These are phyloP conservation scores for Taphrina wiesneri DNA, from an alignment of 1,139 yeast genomes.

Conservation along the genomic window DNA sequence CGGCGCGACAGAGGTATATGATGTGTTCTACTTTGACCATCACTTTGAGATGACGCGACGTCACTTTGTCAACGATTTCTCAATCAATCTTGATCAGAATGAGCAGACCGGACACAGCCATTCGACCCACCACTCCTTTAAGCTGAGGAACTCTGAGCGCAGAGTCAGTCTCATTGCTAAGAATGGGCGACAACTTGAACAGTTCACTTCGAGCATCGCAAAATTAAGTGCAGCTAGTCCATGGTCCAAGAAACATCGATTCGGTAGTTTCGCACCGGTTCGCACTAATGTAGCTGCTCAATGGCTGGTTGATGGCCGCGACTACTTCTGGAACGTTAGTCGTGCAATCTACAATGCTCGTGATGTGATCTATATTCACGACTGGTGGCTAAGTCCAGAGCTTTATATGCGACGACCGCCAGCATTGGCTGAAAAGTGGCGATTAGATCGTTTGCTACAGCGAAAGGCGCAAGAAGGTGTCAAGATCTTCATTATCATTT, in stretches of 20 bases:
- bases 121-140: constrained; percentile 40
- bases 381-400: constrained; percentile 99
- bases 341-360: constrained; percentile 91
- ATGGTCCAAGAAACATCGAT: constrained; percentile 76
- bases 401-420: constrained; percentile 90
- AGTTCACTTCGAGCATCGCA: constrained; percentile 75
- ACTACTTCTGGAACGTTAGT: constrained; percentile 94
- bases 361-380: constrained; percentile 92
- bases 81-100: constrained; percentile 17
- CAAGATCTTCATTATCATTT: constrained; percentile 87
- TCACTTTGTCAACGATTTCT: constrained; percentile 39
- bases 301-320: constrained; percentile 96
- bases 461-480: constrained; percentile 94
- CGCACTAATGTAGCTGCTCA: constrained; percentile 83
- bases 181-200: constrained; percentile 66
- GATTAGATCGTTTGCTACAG: constrained; percentile 83
- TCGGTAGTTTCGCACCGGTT: constrained; percentile 89
- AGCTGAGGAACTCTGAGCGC: constrained; percentile 74
- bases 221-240: constrained; percentile 66
- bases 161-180: constrained; percentile 71
- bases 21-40: constrained; percentile 77
- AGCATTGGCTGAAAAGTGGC: constrained; percentile 90
- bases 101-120: constrained; percentile 28
- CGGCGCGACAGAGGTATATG: constrained; percentile 81
- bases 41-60: constrained; percentile 55